A percentile compares a stretch with the other conserved stretches of the same genome.
Conservation (phyloP, 768 basidiomycete genomes). For the Clitopilus passeckerianus region DNA sequence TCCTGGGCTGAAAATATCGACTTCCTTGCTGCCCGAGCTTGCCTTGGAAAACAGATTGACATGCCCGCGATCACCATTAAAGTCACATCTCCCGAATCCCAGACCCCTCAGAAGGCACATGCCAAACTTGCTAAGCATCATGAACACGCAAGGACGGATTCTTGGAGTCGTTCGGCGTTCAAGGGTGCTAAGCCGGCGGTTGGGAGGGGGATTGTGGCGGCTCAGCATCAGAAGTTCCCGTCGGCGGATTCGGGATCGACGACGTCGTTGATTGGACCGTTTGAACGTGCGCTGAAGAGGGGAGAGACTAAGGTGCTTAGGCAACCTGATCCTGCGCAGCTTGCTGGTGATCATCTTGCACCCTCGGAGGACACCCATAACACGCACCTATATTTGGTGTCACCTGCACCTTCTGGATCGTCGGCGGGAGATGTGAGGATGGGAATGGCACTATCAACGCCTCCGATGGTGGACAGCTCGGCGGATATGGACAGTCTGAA, state of each 20-base stretch:
- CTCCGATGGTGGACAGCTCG: constrained; percentile 18
- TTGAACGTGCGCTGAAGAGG: constrained; percentile 34
- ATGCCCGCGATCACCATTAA: constrained; percentile 36
- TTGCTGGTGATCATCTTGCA: constrained; percentile 16
- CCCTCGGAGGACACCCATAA: not conserved
- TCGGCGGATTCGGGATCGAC: constrained; percentile 6
- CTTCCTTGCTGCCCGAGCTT: constrained; percentile 60
- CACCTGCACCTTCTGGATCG: constrained; percentile 22
- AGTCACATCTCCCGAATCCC: constrained; percentile 28
- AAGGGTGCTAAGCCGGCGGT: constrained; percentile 29
- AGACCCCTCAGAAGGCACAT: constrained; percentile 30
- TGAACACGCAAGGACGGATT: constrained; percentile 36
- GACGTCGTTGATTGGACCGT: constrained; percentile 12
- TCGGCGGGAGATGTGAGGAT: constrained; percentile 16
- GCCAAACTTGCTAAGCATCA: constrained; percentile 28
- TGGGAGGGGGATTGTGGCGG: not conserved
- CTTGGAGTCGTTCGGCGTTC: constrained; percentile 36
- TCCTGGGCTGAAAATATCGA: constrained; percentile 38
- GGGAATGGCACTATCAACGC: constrained; percentile 31
- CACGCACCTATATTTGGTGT: constrained; percentile 3
- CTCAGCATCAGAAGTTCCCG: not conserved
- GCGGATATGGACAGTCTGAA: constrained; percentile 24
- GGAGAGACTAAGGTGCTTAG: constrained; percentile 37
- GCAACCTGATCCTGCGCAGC: constrained; percentile 35
- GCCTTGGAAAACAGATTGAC: constrained; percentile 59